These are phyloP conservation scores for Aspergillus sp. DNA, from an alignment of 2,329 filamentous ascomycete species.

Conservation along the genomic window DNA sequence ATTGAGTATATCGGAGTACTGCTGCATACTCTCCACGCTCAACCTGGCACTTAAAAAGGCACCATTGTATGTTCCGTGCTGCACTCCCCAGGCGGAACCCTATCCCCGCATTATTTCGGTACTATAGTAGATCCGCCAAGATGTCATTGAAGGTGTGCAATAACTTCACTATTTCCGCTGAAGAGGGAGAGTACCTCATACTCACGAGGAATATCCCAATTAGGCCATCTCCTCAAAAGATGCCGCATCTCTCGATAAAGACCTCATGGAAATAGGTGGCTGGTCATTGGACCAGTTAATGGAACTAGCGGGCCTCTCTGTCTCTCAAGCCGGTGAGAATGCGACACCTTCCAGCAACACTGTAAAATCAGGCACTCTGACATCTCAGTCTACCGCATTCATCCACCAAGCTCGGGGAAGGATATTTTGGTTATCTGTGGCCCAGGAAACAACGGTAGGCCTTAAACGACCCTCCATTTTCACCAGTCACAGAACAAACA, in stretches of 20 bases:
- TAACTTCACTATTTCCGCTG: not conserved
- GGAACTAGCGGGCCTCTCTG: constrained; percentile 90
- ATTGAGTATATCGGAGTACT: not conserved
- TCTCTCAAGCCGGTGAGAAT: constrained; percentile 79
- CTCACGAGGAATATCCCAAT: not conserved
- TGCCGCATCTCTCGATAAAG: constrained; percentile 84
- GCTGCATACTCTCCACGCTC: not conserved
- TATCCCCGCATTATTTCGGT: constrained; percentile 20
- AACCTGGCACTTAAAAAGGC: not conserved
- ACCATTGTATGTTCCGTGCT: constrained; percentile 32
- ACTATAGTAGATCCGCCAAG: constrained; percentile 34
- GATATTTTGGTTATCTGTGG: constrained; percentile 87
- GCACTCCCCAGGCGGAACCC: constrained; percentile 13
- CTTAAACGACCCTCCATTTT: not conserved
- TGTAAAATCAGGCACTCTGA: not conserved
- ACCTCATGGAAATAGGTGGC: constrained; percentile 83
- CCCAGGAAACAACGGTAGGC: constrained; percentile 66
- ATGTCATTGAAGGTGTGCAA: constrained; percentile 47
- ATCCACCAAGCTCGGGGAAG: constrained; percentile 71
- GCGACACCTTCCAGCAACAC: constrained; percentile 1
- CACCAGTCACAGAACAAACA: not conserved
- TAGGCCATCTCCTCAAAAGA: constrained; percentile 86
- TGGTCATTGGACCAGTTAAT: constrained; percentile 97
- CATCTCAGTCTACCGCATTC: constrained; percentile 73
- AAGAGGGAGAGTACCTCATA: not conserved